These are phyloP conservation scores for Paramecium pentaurelia DNA, from an alignment of 73 alveolate species.

Conservation along the genomic window DNA sequence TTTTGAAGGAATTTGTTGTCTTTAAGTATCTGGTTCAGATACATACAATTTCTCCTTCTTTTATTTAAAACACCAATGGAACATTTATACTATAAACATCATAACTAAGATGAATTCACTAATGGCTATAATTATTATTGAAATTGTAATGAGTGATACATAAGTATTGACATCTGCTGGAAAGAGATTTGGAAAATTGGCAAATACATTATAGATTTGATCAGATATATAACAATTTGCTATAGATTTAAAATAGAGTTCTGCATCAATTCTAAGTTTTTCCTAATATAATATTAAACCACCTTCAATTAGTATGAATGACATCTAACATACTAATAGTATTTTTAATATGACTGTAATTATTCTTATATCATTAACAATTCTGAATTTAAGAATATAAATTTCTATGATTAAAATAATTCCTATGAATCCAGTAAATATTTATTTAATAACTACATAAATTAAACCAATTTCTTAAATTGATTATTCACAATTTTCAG, in stretches of 20 bases:
- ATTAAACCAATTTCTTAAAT: neutral
- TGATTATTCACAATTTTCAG: neutral
- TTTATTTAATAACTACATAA: neutral
- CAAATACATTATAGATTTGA: neutral
- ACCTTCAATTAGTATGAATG: constrained; percentile 12
- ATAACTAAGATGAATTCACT: neutral
- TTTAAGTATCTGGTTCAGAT: neutral
- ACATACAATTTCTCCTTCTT: neutral
- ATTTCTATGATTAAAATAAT: neutral
- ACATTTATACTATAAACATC: constrained; percentile 1
- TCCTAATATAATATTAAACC: constrained; percentile 11
- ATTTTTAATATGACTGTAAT: neutral
- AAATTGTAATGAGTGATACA: neutral
- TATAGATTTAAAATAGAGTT: neutral
- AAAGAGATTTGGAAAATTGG: constrained; percentile 14
- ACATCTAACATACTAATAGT: neutral
- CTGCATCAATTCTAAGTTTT: neutral
- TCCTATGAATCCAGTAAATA: neutral
- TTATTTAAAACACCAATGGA: constrained; percentile 30
- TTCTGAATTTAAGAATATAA: neutral
- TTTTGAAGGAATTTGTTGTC: neutral
- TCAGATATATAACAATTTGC: neutral
- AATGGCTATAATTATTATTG: neutral
- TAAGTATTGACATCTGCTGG: neutral
- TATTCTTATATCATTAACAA: constrained; percentile 19